phyloP scores from a whole-genome alignment of 208 protist species.

The Trypanosoma avium region DNA sequence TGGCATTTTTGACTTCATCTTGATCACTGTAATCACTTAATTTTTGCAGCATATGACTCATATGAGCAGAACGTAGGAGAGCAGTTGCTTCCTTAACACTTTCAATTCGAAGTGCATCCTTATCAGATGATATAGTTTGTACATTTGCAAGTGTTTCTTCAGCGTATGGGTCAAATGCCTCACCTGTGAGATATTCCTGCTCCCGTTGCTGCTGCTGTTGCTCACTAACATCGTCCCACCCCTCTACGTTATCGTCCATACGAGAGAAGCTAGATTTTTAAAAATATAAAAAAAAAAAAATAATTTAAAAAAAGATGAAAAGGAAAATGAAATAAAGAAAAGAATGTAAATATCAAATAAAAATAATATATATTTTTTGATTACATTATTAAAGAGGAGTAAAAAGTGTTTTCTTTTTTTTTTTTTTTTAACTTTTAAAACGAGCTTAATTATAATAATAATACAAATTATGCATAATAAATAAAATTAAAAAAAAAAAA shows the following conservation, averaged over 20 bases:
- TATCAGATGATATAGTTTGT: conserved; percentile 45
- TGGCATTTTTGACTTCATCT: conserved; percentile 70
- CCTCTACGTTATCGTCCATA: conserved; percentile 54
- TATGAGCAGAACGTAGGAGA: conserved; percentile 73
- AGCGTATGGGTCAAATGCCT: conserved; percentile 26
- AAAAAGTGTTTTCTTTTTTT: conserved; percentile 14
- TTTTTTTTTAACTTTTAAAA: neutral
- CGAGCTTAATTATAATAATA: neutral
- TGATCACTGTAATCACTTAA: conserved; percentile 76
- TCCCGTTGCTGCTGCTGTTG: conserved; percentile 8
- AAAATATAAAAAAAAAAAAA: conserved; percentile 6
- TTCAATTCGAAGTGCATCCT: conserved; percentile 79
- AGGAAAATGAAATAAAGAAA: conserved; percentile 8
- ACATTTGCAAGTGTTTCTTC: conserved; percentile 32
- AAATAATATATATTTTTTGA: neutral
- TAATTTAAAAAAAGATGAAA: conserved; percentile 4
- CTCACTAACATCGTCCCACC: conserved; percentile 51
- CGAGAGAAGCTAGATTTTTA: conserved; percentile 4
- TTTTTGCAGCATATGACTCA: conserved; percentile 69
- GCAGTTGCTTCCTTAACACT: conserved; percentile 82
- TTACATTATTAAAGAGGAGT: neutral
- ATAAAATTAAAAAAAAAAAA: neutral
- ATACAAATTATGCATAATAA: neutral
- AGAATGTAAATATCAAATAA: neutral
- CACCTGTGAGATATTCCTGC: neutral